Conservation (phyloP, 2,329 filamentous ascomycete species). For the Aspergillus aculeatus region DNA sequence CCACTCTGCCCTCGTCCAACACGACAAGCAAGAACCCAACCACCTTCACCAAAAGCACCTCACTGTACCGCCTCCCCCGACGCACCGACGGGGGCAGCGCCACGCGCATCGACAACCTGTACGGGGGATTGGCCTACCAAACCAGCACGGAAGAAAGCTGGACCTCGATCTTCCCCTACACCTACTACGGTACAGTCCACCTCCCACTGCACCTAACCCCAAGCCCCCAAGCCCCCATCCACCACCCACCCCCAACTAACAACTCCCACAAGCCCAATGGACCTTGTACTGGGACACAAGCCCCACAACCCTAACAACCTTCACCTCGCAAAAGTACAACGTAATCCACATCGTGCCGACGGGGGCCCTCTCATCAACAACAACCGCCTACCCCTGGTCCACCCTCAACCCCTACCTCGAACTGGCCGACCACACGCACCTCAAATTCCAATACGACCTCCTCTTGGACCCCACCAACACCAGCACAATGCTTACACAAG, state of each 20-base stretch:
- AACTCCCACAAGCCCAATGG: neutral
- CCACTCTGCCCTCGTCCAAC: neutral
- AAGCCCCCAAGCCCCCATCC: too few species aligned
- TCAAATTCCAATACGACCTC: constrained; percentile 1
- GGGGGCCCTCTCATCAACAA: neutral
- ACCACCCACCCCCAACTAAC: too few species aligned
- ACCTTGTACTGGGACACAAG: constrained; percentile 4
- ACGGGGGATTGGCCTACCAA: neutral
- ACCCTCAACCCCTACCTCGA: neutral
- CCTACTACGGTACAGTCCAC: constrained; percentile 1
- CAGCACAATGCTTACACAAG: neutral
- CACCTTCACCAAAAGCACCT: neutral
- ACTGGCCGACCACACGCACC: neutral
- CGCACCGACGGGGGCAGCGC: constrained; percentile 4
- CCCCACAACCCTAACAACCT: neutral
- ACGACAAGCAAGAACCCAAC: neutral
- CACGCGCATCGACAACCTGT: constrained; percentile 2
- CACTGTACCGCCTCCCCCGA: neutral
- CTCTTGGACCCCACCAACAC: neutral
- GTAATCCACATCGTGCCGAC: constrained; percentile 4
- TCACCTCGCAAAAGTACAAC: neutral
- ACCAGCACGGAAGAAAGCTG: neutral
- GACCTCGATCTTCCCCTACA: constrained; percentile 4
- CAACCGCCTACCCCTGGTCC: neutral
- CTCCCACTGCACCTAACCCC: neutral